Evolutionary conservation across 2,329 filamentous ascomycete species (phyloP).

Genomic region (Fusarium sp.): DNA sequence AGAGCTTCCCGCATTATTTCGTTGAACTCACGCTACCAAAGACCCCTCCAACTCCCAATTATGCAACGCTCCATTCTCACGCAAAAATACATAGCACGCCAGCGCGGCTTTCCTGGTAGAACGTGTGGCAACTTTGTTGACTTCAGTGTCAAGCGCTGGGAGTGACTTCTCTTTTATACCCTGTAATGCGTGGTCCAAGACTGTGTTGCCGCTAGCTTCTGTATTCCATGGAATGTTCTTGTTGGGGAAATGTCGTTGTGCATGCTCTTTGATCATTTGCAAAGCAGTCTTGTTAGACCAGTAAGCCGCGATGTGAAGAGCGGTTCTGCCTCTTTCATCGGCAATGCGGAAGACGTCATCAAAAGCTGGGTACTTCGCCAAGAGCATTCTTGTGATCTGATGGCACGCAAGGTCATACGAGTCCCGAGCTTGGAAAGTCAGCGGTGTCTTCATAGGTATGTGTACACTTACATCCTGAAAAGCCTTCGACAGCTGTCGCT

Average conservation of each 20-base stretch:
- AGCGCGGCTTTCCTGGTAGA: not conserved
- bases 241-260: rapidly evolving
- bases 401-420: not conserved
- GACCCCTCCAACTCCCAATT: not conserved
- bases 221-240: not conserved
- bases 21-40: not conserved
- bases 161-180: not conserved
- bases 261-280: not conserved
- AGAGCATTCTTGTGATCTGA: not conserved
- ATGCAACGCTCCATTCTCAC: not conserved
- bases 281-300: not conserved
- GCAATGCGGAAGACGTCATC: not conserved
- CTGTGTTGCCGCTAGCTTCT: not conserved
- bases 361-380: not conserved
- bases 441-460: rapidly evolving
- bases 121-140: not conserved
- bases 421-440: not conserved
- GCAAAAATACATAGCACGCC: not conserved
- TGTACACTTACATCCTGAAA: not conserved
- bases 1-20: rapidly evolving
- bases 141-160: rapidly evolving
- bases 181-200: not conserved
- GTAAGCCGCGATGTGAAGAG: not conserved
- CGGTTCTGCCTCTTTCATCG: rapidly evolving
- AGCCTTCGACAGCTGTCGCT: not conserved